A percentile compares a stretch with the other conserved stretches of the same genome.
These are phyloP conservation scores for Cyberlindnera veronae DNA, from an alignment of 805 yeast genomes.

Conservation along the genomic window DNA sequence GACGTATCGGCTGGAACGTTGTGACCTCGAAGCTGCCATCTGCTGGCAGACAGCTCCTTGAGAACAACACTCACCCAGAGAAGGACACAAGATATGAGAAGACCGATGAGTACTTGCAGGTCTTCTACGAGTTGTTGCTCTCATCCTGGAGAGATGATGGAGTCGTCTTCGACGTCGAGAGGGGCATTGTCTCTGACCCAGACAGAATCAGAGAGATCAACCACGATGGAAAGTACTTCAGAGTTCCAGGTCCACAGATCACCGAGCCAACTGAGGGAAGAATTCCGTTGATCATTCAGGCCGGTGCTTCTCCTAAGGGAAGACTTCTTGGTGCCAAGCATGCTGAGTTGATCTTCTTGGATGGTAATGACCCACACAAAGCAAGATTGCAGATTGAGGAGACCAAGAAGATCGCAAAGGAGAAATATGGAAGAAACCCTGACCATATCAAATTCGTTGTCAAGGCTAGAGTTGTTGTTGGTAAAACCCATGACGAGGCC, in stretches of 20 bases:
- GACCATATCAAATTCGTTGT: conserved; percentile 39
- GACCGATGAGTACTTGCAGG: conserved; percentile 44
- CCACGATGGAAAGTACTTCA: conserved; percentile 39
- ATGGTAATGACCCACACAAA: conserved; percentile 33
- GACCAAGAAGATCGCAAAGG: conserved; percentile 35
- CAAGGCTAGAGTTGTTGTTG: conserved; percentile 36
- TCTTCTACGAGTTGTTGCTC: conserved; percentile 38
- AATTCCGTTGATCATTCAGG: conserved; percentile 44
- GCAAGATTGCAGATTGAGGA: conserved; percentile 31
- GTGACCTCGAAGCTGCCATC: conserved; percentile 42
- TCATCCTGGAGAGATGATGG: conserved; percentile 47
- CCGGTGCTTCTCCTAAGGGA: conserved; percentile 43
- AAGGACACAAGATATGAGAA: conserved; percentile 41
- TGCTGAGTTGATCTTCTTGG: conserved; percentile 41
- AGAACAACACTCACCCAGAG: conserved; percentile 35
- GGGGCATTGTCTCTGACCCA: conserved; percentile 38
- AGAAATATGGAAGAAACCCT: conserved; percentile 36
- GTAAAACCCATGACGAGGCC: conserved; percentile 43
- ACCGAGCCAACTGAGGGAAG: conserved; percentile 44
- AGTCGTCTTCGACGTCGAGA: conserved; percentile 26
- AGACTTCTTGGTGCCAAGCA: conserved; percentile 41
- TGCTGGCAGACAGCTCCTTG: conserved; percentile 41
- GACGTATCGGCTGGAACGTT: conserved; percentile 48
- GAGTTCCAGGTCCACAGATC: conserved; percentile 39
- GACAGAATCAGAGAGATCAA: conserved; percentile 40